phyloP scores from a whole-genome alignment of 306 rosid genomes.

The Glycine tomentella region DNA sequence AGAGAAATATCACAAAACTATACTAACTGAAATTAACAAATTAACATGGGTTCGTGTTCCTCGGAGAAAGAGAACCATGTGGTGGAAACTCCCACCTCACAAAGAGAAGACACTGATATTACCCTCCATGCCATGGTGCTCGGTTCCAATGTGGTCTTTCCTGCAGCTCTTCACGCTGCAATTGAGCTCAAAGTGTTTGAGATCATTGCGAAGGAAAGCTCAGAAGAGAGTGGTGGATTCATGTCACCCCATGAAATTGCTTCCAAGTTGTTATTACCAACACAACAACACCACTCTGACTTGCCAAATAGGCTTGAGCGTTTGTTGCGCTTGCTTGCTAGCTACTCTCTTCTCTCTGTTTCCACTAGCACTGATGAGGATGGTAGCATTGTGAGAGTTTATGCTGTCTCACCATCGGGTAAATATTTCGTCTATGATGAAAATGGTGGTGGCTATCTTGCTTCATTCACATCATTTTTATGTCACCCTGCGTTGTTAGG shows the following conservation, averaged over 20 bases:
- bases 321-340: constrained; percentile 40
- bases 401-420: constrained; percentile 28
- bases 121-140: constrained; percentile 42
- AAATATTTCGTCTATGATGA: constrained; percentile 22
- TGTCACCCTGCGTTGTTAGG: neutral
- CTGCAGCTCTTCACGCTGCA: constrained; percentile 49
- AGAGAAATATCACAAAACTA: neutral
- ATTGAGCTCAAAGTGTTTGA: constrained; percentile 48
- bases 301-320: constrained; percentile 42
- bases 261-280: constrained; percentile 32
- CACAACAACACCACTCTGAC: neutral
- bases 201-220: constrained; percentile 35
- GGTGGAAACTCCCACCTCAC: neutral
- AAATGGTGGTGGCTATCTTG: constrained; percentile 24
- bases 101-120: neutral
- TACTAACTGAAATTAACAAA: neutral
- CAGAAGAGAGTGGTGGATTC: constrained; percentile 17
- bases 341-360: constrained; percentile 37
- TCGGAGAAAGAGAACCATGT: constrained; percentile 13
- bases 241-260: constrained; percentile 41
- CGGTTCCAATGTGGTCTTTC: constrained; percentile 38
- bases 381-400: constrained; percentile 13
- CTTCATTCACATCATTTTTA: constrained; percentile 37
- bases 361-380: constrained; percentile 30
- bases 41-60: neutral